Percentiles rank a stretch among this genome's conserved stretches.
phyloP scores from a whole-genome alignment of 2,329 filamentous ascomycete species.

The Calonectria fujianensis region DNA sequence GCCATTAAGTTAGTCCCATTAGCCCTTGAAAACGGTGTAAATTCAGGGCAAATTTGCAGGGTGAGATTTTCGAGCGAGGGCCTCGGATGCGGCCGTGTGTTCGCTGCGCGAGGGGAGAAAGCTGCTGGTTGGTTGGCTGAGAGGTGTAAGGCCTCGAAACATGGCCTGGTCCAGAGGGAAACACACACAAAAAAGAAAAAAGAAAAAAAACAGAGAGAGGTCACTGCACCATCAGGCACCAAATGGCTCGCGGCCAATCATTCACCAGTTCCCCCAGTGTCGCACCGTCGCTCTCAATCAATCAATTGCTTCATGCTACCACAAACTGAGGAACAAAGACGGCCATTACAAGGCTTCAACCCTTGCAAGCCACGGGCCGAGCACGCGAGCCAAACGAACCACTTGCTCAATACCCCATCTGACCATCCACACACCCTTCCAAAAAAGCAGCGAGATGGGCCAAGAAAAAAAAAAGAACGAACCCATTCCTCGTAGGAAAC shows the following conservation, averaged over 20 bases:
- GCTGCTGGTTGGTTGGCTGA: conserved; percentile 20
- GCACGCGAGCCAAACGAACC: conserved; percentile 40
- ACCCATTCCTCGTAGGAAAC: conserved; percentile 19
- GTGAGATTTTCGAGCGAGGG: conserved; percentile 38
- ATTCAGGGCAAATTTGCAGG: conserved; percentile 34
- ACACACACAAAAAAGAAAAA: not conserved
- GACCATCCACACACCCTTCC: conserved; percentile 1
- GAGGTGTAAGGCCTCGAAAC: conserved; percentile 39
- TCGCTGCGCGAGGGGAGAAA: conserved; percentile 10
- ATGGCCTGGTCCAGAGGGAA: conserved; percentile 41
- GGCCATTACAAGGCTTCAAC: not conserved
- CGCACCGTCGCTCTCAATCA: conserved; percentile 9
- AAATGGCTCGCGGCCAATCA: conserved; percentile 36
- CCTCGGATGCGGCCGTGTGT: conserved; percentile 49
- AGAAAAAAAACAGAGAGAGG: conserved; percentile 10
- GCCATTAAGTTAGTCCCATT: not conserved
- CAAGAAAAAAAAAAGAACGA: conserved; percentile 19
- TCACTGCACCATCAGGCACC: conserved; percentile 35
- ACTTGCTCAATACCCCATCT: conserved; percentile 11
- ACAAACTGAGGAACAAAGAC: conserved; percentile 2
- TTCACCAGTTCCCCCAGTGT: conserved; percentile 9
- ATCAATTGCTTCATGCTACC: conserved; percentile 12
- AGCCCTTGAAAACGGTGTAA: conserved; percentile 1
- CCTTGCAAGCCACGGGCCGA: conserved; percentile 27
- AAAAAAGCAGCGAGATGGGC: not conserved